These are phyloP conservation scores for Umbelopsis sp. DNA, from an alignment of 192 early-diverging fungal species.

Conservation along the genomic window DNA sequence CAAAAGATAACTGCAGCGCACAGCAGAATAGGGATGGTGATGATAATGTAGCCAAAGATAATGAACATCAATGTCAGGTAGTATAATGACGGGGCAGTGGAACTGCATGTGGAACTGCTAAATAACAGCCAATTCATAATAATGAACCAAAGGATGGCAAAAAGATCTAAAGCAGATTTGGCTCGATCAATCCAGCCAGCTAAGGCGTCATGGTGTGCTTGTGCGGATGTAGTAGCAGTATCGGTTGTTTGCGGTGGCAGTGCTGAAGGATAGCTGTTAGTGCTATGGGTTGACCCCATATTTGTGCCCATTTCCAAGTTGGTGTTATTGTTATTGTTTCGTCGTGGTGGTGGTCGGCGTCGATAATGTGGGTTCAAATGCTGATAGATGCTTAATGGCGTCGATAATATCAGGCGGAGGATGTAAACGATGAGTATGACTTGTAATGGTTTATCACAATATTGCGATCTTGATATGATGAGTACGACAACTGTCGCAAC, in stretches of 20 bases:
- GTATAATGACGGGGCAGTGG: conserved; percentile 64
- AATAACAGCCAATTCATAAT: conserved; percentile 75
- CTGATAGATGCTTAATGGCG: conserved; percentile 66
- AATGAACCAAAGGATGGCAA: conserved; percentile 65
- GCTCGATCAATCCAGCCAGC: conserved; percentile 49
- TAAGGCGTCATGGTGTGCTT: background rate
- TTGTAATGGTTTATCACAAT: conserved; percentile 56
- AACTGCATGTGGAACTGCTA: conserved; percentile 47
- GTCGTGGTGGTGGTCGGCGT: conserved; percentile 22
- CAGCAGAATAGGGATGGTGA: conserved; percentile 62
- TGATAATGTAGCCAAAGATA: conserved; percentile 69
- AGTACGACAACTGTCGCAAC: background rate
- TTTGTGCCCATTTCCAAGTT: conserved; percentile 21
- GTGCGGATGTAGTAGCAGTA: background rate
- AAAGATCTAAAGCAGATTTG: conserved; percentile 61
- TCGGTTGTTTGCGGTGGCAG: background rate
- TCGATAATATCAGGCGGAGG: conserved; percentile 55
- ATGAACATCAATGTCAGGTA: conserved; percentile 66
- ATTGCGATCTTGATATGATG: conserved; percentile 14
- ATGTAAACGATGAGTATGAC: conserved; percentile 65
- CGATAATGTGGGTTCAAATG: conserved; percentile 52
- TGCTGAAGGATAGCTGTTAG: background rate
- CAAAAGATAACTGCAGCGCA: conserved; percentile 68
- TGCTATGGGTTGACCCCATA: conserved; percentile 8
- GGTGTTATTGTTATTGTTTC: background rate